phyloP scores from a whole-genome alignment of 2,329 filamentous ascomycete species.

The Cryoendolithus antarcticus region DNA sequence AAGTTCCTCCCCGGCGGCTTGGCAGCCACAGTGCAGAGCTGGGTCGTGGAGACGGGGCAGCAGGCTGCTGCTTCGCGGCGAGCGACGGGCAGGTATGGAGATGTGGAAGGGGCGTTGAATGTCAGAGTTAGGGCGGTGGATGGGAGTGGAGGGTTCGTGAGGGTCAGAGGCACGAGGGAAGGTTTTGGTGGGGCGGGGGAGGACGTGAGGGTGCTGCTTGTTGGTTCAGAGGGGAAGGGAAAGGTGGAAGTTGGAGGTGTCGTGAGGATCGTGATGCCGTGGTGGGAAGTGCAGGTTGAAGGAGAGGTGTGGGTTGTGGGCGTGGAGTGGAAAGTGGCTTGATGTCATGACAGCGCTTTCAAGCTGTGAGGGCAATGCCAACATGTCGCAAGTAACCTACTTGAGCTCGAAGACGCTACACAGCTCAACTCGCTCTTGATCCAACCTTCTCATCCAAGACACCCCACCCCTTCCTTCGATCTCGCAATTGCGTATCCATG shows the following conservation, averaged over 20 bases:
- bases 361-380: no score
- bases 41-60: conserved; percentile 35
- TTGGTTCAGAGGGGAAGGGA: conserved; percentile 3
- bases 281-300: conserved; percentile 2
- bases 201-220: background rate
- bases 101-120: conserved; percentile 9
- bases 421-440: no score
- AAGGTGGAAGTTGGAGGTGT: background rate
- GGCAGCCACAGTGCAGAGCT: conserved; percentile 37
- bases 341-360: background rate
- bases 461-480: no score
- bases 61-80: conserved; percentile 14
- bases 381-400: no score
- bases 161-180: background rate
- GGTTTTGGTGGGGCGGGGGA: conserved; percentile 1
- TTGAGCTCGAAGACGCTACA: no score
- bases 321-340: conserved; percentile 4
- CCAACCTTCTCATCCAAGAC: no score
- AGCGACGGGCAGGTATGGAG: conserved; percentile 8
- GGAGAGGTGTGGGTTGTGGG: conserved; percentile 1
- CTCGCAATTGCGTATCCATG: no score
- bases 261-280: conserved; percentile 1
- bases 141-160: conserved; percentile 6
- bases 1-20: conserved; percentile 38
- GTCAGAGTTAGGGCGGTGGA: conserved; percentile 10